Conservation (phyloP, 2,329 filamentous ascomycete genomes). For the Lachnellula cervina region DNA sequence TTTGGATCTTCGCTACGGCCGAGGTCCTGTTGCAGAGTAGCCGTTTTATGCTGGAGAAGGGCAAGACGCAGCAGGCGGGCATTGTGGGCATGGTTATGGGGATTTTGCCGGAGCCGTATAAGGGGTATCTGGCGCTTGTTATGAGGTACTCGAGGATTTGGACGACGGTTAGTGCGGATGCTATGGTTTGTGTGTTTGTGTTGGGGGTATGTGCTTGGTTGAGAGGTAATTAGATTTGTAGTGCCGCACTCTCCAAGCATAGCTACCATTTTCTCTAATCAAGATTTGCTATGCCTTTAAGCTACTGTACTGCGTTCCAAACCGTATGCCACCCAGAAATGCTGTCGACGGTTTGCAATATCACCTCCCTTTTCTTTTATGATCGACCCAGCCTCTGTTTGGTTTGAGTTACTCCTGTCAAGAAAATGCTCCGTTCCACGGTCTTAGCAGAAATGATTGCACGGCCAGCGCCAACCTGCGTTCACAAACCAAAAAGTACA, state of each 20-base stretch:
- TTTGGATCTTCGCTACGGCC: conserved; percentile 75
- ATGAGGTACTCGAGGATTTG: conserved; percentile 68
- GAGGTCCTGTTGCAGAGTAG: conserved; percentile 69
- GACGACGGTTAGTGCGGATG: conserved; percentile 65
- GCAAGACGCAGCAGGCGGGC: conserved; percentile 49
- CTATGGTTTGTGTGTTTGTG: conserved; percentile 73
- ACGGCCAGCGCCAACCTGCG: too few relatives aligned
- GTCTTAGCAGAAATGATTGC: too few relatives aligned
- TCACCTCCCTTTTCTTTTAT: too few relatives aligned
- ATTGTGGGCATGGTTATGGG: conserved; percentile 59
- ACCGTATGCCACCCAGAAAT: too few relatives aligned
- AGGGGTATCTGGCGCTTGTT: conserved; percentile 55
- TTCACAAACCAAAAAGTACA: too few relatives aligned
- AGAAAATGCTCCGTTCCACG: too few relatives aligned
- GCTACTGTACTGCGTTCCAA: too few relatives aligned
- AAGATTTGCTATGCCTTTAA: too few relatives aligned
- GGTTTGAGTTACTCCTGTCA: too few relatives aligned
- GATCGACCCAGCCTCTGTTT: too few relatives aligned
- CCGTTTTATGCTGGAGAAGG: conserved; percentile 65
- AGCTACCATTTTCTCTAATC: not conserved
- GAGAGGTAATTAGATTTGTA: conserved; percentile 16
- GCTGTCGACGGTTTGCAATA: too few relatives aligned
- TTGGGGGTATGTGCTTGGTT: conserved; percentile 42
- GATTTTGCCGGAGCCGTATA: conserved; percentile 61
- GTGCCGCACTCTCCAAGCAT: not conserved